A percentile compares a stretch with the other conserved stretches of the same genome.
These are phyloP conservation scores for Aspergillus amoenus DNA, from an alignment of 2,329 filamentous ascomycete species.

Conservation along the genomic window DNA sequence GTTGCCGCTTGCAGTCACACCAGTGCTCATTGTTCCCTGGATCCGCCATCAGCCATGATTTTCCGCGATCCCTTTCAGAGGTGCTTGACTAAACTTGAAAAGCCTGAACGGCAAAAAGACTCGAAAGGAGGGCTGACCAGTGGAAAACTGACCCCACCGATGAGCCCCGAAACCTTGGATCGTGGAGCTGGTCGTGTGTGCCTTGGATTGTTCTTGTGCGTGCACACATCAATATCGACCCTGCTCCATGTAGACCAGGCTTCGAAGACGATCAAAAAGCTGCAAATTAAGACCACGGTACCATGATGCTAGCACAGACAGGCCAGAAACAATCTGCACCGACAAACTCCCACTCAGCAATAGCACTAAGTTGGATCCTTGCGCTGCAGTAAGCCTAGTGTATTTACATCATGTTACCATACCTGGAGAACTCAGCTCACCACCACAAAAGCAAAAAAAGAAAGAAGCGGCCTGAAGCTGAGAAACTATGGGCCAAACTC, in stretches of 20 bases:
- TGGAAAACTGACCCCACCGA: constrained; percentile 13
- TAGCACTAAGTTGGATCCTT: background rate
- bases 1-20: constrained; percentile 21
- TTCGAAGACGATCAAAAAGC: background rate
- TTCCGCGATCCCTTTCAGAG: background rate
- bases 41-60: constrained; percentile 10
- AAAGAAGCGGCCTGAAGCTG: background rate
- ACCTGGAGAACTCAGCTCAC: constrained; percentile 8
- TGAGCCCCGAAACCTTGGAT: constrained; percentile 16
- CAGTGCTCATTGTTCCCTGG: constrained; percentile 18
- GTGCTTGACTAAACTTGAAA: background rate
- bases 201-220: background rate
- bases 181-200: constrained; percentile 11
- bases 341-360: no score
- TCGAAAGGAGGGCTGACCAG: constrained; percentile 4
- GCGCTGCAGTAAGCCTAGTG: background rate
- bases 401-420: constrained; percentile 11
- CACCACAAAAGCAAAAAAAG: constrained; percentile 2
- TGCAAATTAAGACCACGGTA: background rate
- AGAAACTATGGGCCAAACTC: background rate
- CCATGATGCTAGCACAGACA: background rate
- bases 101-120: background rate
- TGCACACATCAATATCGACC: background rate
- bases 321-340: background rate
- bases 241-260: background rate